These are phyloP conservation scores for Coniochaeta ligniaria DNA, from an alignment of 2,329 filamentous ascomycete genomes.

Conservation along the genomic window DNA sequence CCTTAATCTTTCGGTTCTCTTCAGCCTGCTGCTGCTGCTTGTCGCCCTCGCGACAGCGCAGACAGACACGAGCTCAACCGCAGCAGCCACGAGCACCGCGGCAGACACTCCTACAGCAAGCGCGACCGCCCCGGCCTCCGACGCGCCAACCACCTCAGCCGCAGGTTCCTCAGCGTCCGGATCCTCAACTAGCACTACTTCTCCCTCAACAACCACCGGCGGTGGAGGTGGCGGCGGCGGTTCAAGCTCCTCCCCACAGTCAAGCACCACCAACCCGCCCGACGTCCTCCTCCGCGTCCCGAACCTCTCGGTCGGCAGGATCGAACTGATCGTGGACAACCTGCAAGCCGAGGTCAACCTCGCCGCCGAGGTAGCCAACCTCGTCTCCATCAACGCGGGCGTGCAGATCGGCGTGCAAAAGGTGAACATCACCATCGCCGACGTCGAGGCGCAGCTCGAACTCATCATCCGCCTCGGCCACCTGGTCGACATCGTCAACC, in stretches of 20 bases:
- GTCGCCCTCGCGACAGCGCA: conserved; percentile 22
- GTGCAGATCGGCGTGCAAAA: conserved; percentile 39
- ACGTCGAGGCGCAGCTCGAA: conserved; percentile 52
- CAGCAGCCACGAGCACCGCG: conserved; percentile 7
- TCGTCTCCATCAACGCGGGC: conserved; percentile 49
- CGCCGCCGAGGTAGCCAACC: conserved; percentile 49
- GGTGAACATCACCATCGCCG: conserved; percentile 55
- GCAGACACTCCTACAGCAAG: conserved; percentile 10
- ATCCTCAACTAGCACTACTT: conserved; percentile 7
- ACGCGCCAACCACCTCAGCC: conserved; percentile 10
- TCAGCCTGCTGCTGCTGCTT: conserved; percentile 18
- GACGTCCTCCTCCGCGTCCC: conserved; percentile 53
- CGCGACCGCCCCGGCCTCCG: conserved; percentile 6
- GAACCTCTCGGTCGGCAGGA: conserved; percentile 48
- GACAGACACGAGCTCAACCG: conserved; percentile 18
- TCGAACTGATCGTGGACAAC: conserved; percentile 54
- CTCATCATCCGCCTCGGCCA: conserved; percentile 53
- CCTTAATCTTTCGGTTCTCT: conserved; percentile 17
- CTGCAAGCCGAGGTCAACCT: conserved; percentile 52
- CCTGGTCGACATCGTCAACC: conserved; percentile 53
- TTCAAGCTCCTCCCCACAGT: conserved; percentile 8
- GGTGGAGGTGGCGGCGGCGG: conserved; percentile 11
- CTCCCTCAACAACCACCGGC: conserved; percentile 9
- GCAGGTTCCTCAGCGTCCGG: conserved; percentile 6
- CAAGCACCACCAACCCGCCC: conserved; percentile 27